A percentile compares a stretch with the other conserved stretches of the same genome.
Conservation (phyloP, 75 land plant species). For the Isoetes taiwanensis region DNA sequence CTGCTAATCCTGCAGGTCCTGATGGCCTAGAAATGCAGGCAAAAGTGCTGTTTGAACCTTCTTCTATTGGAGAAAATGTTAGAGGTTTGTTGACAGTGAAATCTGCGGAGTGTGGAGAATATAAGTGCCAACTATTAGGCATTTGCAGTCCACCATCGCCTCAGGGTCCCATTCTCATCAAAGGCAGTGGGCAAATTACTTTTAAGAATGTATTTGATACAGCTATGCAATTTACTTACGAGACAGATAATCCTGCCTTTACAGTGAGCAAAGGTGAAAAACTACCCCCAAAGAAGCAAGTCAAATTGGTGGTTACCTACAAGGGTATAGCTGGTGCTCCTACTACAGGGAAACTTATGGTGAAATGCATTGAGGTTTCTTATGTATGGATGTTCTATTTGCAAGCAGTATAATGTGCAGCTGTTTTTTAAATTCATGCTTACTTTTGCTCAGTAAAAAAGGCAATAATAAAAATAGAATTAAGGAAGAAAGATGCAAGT, state of each 20-base stretch:
- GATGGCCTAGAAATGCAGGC: slow-evolving; percentile 20
- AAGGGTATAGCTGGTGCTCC: slow-evolving; percentile 6
- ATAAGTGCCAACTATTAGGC: slow-evolving; percentile 2
- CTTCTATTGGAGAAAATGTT: background rate
- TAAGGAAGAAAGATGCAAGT: too few relatives aligned
- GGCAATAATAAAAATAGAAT: too few relatives aligned
- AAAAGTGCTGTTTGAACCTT: slow-evolving; percentile 9
- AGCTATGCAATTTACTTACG: slow-evolving; percentile 6
- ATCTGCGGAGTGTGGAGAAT: background rate
- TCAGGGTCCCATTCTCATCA: slow-evolving; percentile 15
- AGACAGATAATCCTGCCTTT: slow-evolving; percentile 11
- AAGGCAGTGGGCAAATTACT: slow-evolving; percentile 6
- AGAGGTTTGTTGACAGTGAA: slow-evolving; percentile 8
- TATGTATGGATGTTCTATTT: slow-evolving; percentile 14
- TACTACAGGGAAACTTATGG: slow-evolving; percentile 6
- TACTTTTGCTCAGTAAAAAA: too few relatives aligned
- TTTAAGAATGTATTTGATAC: slow-evolving; percentile 15
- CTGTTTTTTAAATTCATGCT: too few relatives aligned
- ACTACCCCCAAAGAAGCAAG: slow-evolving; percentile 10
- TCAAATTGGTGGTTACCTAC: slow-evolving; percentile 9
- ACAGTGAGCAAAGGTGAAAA: slow-evolving; percentile 14
- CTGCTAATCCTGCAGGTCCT: slow-evolving; percentile 13
- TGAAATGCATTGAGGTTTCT: slow-evolving; percentile 9
- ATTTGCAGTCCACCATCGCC: slow-evolving; percentile 15
- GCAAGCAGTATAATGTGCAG: slow-evolving; percentile 10